Conservation (phyloP, 257 asterid genomes). For the Solanum paucissectum region DNA sequence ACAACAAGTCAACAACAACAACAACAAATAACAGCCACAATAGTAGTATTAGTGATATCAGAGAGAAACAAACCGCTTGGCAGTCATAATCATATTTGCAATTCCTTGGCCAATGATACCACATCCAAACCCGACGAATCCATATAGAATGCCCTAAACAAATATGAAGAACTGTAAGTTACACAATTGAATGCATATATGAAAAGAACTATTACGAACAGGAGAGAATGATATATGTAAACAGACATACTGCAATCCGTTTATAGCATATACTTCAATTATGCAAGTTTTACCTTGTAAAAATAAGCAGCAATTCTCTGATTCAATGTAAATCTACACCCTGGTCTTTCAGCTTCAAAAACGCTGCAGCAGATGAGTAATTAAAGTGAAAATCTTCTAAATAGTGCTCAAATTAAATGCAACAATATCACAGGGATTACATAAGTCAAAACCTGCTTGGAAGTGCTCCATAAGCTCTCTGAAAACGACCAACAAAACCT, state of each 20-base stretch:
- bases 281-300: constrained; percentile 46
- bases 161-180: background rate
- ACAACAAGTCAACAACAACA: background rate
- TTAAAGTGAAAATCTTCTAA: background rate
- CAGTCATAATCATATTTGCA: constrained; percentile 89
- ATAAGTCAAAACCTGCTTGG: constrained; percentile 76
- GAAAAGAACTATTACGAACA: background rate
- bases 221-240: background rate
- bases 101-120: constrained; percentile 97
- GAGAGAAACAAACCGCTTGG: constrained; percentile 57
- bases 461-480: constrained; percentile 71
- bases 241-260: background rate
- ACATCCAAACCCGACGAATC: constrained; percentile 92
- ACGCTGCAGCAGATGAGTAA: constrained; percentile 41
- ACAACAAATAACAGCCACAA: background rate
- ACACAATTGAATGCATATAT: background rate
- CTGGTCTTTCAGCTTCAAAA: constrained; percentile 92
- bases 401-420: background rate
- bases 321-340: constrained; percentile 55
- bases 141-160: constrained; percentile 80
- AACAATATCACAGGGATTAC: background rate
- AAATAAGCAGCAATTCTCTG: constrained; percentile 89
- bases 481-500: constrained; percentile 54
- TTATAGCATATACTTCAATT: background rate
- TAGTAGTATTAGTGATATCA: background rate